These are phyloP conservation scores for Pseudofabraea citricarpa DNA, from an alignment of 2,329 filamentous ascomycete species.

Conservation along the genomic window DNA sequence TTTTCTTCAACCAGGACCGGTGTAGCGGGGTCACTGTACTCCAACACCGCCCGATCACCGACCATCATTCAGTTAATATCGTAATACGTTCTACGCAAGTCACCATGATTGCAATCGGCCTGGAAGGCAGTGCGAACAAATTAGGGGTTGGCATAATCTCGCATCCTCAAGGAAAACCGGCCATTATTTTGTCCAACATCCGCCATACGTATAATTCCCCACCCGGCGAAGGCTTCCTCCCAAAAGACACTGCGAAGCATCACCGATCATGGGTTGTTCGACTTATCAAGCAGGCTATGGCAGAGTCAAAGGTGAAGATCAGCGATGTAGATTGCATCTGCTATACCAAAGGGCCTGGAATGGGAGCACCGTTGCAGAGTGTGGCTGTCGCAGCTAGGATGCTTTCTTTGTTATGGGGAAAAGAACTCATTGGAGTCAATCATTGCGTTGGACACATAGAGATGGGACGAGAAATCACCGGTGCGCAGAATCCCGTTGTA, in stretches of 20 bases:
- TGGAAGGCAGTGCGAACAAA: slow-evolving; percentile 97
- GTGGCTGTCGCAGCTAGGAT: slow-evolving; percentile 84
- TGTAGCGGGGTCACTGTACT: no score
- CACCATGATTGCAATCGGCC: slow-evolving; percentile 66
- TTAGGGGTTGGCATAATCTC: slow-evolving; percentile 89
- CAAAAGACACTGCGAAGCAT: slow-evolving; percentile 92
- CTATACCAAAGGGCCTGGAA: slow-evolving; percentile 92
- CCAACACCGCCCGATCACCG: no score
- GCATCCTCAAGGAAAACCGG: slow-evolving; percentile 52
- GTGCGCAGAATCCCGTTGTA: slow-evolving; percentile 86
- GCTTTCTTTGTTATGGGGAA: slow-evolving; percentile 76
- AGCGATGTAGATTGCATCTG: slow-evolving; percentile 83
- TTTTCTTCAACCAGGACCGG: no score
- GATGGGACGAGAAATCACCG: slow-evolving; percentile 93
- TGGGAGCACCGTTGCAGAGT: slow-evolving; percentile 87
- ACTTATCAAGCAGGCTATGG: slow-evolving; percentile 75
- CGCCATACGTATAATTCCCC: slow-evolving; percentile 91
- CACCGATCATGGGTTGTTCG: slow-evolving; percentile 81
- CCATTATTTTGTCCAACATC: slow-evolving; percentile 82
- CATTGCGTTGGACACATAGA: slow-evolving; percentile 99
- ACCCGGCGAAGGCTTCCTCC: slow-evolving; percentile 89
- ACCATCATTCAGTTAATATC: no score
- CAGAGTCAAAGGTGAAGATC: slow-evolving; percentile 57
- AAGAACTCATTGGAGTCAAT: slow-evolving; percentile 90
- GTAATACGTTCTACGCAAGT: no score